Evolutionary conservation across 2,329 filamentous ascomycete genomes (phyloP), one percentile per base, ranked within the genome.

Genomic region (Ascomycota sp.): DNA sequence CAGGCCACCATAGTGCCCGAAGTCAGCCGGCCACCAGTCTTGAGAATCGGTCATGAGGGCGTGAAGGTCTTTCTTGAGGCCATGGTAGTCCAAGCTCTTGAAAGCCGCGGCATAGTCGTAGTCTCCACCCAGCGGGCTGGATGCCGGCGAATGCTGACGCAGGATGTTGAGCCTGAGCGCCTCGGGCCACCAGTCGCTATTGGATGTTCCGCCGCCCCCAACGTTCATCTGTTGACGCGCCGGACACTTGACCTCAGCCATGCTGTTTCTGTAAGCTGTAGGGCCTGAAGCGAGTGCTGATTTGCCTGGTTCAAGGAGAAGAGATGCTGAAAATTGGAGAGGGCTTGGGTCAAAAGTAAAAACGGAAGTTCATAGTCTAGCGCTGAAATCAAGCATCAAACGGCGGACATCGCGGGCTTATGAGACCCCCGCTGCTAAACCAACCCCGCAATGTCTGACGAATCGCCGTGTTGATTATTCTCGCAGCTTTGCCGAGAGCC

Each of bases 1-100:
- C 25, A 83, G 64, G 52, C 77, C 76, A 42, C 77, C 77, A 44
- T 83, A 84, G 62, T 82, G 75, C 36, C 77, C 77, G 47, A 77
- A 80, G 50, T 84, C 78, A 26, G 78, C 78, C 1, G 78, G 78
- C 78, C 78, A 84, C 69, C 68, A 82, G 29, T 78, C 72, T 56
- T 83, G 72, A 2, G 76, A 82, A 50, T 80, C 71, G 34, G 77
- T 83, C 72, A 82, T 76, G 46, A 83, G 49, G 12, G 57, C 61
- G n/a, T 58, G 45, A 6, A 84, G 55, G 48, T 84, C 78, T 55
- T 77, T 73, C 69, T 83, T 83, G 61, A 81, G 79, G 33, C 73
- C 59, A 5, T 37, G 36, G 42, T 47, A 49, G 33, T 52, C 50
- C 37, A 83, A 60, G 45, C 56, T 69, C 58, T 76, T 74, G 61